phyloP scores from a whole-genome alignment of 2,329 filamentous ascomycete species.

The Phoma sp. region DNA sequence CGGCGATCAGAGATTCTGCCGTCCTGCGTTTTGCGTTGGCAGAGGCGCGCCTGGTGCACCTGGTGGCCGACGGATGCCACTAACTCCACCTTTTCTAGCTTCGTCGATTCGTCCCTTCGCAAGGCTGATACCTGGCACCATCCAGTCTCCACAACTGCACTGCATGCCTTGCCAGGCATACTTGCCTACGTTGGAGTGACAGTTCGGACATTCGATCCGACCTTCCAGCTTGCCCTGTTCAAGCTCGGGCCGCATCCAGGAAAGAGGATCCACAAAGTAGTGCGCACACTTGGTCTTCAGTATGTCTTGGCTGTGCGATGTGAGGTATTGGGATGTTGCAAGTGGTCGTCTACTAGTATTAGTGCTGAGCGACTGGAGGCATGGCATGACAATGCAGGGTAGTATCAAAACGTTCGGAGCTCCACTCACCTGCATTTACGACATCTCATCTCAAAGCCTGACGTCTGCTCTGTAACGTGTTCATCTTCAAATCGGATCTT shows the following conservation, averaged over 20 bases:
- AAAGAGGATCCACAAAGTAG: slow-evolving; percentile 88
- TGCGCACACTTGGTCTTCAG: slow-evolving; percentile 70
- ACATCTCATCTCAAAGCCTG: slow-evolving; percentile 75
- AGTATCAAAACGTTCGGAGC: slow-evolving; percentile 12
- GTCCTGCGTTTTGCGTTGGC: slow-evolving; percentile 1
- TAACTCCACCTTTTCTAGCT: slow-evolving; percentile 45
- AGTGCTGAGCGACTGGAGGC: slow-evolving; percentile 31
- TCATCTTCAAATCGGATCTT: slow-evolving; percentile 85
- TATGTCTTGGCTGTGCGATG: slow-evolving; percentile 62
- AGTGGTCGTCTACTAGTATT: slow-evolving; percentile 60
- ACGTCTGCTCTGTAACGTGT: slow-evolving; percentile 52
- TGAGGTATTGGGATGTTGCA: slow-evolving; percentile 72
- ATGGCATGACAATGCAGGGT: slow-evolving; percentile 14
- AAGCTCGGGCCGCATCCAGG: slow-evolving; percentile 92
- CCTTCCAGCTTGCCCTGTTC: slow-evolving; percentile 84
- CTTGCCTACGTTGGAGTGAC: slow-evolving; percentile 83
- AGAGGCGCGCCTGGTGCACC: slow-evolving; percentile 21
- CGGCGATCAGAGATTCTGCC: slow-evolving; percentile 11
- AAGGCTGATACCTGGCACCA: slow-evolving; percentile 88
- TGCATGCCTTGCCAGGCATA: slow-evolving; percentile 97
- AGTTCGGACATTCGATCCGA: slow-evolving; percentile 85
- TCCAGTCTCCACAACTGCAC: slow-evolving; percentile 90
- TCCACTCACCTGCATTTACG: slow-evolving; percentile 81
- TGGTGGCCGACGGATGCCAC: slow-evolving; percentile 46
- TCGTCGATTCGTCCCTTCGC: slow-evolving; percentile 85